These are phyloP conservation scores for Chloropicon primus DNA, from an alignment of 139 green algal species.

Conservation along the genomic window DNA sequence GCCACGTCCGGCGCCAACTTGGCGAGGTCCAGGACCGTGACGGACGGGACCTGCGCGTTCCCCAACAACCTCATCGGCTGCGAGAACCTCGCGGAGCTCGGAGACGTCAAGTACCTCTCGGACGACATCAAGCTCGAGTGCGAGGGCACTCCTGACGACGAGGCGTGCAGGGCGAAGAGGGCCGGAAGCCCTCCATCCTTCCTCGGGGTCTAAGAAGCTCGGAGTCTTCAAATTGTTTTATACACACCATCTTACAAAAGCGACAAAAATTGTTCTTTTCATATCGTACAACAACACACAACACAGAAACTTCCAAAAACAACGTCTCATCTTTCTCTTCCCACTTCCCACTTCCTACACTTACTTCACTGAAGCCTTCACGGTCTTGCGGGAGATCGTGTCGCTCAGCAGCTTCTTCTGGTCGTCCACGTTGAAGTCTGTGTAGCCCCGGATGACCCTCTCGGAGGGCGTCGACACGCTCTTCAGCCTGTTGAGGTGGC, in stretches of 20 bases:
- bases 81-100: constrained; percentile 33
- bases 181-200: neutral
- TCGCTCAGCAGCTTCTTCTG: neutral
- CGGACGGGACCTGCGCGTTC: constrained; percentile 47
- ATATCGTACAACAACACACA: no score
- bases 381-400: neutral
- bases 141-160: constrained; percentile 15
- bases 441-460: neutral
- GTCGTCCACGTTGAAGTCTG: neutral
- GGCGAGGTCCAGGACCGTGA: constrained; percentile 37
- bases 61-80: constrained; percentile 55
- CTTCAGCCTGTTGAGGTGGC: neutral
- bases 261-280: no score
- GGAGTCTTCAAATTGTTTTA: neutral
- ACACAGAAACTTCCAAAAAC: no score
- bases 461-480: neutral
- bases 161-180: constrained; percentile 18
- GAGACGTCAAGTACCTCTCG: constrained; percentile 41
- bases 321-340: no score
- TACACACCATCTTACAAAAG: neutral
- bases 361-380: neutral
- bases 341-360: no score
- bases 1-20: constrained; percentile 50
- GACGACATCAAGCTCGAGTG: constrained; percentile 40
- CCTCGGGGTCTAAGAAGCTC: neutral